A percentile compares a stretch with the other conserved stretches of the same genome.
phyloP scores from a whole-genome alignment of 257 asterid genomes.

The Solanum chiquidenum region DNA sequence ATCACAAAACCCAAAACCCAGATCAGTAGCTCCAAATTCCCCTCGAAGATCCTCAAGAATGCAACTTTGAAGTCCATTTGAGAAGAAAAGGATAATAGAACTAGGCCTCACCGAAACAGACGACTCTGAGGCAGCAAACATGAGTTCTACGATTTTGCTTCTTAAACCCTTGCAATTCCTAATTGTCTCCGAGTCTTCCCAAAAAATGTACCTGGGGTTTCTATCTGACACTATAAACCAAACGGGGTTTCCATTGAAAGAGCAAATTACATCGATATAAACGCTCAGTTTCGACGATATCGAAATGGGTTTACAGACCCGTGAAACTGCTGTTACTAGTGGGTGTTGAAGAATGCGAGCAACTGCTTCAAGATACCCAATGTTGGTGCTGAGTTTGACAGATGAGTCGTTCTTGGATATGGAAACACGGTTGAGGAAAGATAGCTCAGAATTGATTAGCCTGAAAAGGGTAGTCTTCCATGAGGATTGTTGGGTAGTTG shows the following conservation, averaged over 20 bases:
- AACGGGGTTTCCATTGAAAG: conserved; percentile 64
- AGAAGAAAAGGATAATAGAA: conserved; percentile 57
- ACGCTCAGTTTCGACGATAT: conserved; percentile 19
- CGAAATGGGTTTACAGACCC: conserved; percentile 61
- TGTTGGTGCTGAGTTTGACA: conserved; percentile 56
- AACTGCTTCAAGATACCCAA: conserved; percentile 82
- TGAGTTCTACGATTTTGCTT: conserved; percentile 24
- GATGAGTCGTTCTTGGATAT: conserved; percentile 12
- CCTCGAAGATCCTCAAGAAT: conserved; percentile 25
- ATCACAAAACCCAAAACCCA: conserved; percentile 25
- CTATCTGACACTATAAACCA: conserved; percentile 83
- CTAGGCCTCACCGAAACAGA: conserved; percentile 54
- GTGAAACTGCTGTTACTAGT: conserved; percentile 54
- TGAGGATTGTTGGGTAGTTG: conserved; percentile 7
- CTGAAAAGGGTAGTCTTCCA: conserved; percentile 52
- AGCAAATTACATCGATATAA: conserved; percentile 68
- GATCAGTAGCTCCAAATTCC: conserved; percentile 49
- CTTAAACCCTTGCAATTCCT: conserved; percentile 37
- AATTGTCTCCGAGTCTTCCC: conserved; percentile 18
- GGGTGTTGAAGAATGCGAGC: conserved; percentile 64
- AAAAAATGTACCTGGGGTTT: conserved; percentile 55
- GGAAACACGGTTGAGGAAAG: conserved; percentile 56
- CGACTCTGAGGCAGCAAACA: conserved; percentile 50
- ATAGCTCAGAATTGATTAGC: conserved; percentile 63
- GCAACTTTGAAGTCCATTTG: conserved; percentile 44